Conservation (phyloP, 2,329 filamentous ascomycete species). For the Decorospora gaudefroyi region DNA sequence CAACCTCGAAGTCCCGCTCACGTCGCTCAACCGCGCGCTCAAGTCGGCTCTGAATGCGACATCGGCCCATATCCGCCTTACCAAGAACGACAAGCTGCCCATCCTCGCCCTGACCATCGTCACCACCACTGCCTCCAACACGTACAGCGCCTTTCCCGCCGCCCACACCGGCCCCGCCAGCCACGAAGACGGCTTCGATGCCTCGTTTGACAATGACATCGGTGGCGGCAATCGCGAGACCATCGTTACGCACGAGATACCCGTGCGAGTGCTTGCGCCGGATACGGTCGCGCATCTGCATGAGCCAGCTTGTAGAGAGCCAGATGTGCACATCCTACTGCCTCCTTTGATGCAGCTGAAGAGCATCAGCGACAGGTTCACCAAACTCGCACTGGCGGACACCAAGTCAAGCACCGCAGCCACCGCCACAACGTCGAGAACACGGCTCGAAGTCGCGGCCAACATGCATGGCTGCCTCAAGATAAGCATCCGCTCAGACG, state of each 20-base stretch:
- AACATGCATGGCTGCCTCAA: slow-evolving; percentile 92
- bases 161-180: slow-evolving; percentile 22
- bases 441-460: slow-evolving; percentile 79
- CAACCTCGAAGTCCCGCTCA: slow-evolving; percentile 93
- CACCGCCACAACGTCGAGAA: slow-evolving; percentile 35
- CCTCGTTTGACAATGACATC: slow-evolving; percentile 31
- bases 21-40: slow-evolving; percentile 84
- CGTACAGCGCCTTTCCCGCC: slow-evolving; percentile 47
- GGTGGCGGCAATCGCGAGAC: slow-evolving; percentile 74
- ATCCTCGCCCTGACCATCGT: slow-evolving; percentile 89
- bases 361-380: slow-evolving; percentile 93
- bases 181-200: slow-evolving; percentile 36
- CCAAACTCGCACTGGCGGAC: slow-evolving; percentile 65
- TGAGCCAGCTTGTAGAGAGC: slow-evolving; percentile 86
- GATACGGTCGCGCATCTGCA: slow-evolving; percentile 88
- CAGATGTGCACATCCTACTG: slow-evolving; percentile 90
- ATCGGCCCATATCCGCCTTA: slow-evolving; percentile 82
- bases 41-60: slow-evolving; percentile 82
- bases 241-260: slow-evolving; percentile 91
- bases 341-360: slow-evolving; percentile 88
- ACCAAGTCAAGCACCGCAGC: slow-evolving; percentile 45
- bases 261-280: slow-evolving; percentile 85
- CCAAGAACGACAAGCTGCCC: slow-evolving; percentile 87
- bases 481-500: slow-evolving; percentile 79
- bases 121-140: slow-evolving; percentile 64